Base-by-base conservation (phyloP, 257 asterid genomes). In the Paulownia fortunei region DNA sequence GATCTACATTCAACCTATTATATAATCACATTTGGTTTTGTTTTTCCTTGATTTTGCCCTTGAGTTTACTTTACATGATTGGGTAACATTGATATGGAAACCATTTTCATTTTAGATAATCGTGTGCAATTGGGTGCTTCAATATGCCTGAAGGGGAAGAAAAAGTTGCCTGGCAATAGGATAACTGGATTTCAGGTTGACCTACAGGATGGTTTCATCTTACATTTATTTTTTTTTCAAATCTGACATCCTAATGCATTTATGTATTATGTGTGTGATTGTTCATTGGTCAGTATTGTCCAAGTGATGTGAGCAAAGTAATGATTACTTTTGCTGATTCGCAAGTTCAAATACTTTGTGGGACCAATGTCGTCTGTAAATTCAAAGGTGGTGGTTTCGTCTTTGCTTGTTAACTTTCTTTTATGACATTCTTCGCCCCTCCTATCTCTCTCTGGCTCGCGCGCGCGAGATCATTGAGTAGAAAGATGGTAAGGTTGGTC, bases 271-370 rank as follows among this genome's bases (percentile, higher is more conserved):
- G 37, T 55, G 4, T 61, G 6, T 80, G 13, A 30, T 66, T 16
- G n/a, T n/a, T 79, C 51, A 3, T 68, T 23, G 0, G 75, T 21
- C 91, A 92, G 99, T 94, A 88, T 77, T 94, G 92, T 69, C 98
- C 97, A 6, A 85, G 80, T 16, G 98, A 93, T 61, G 60, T 64
- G n/a, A 91, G 86, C 83, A 94, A 93, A 86, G 87, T 94, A 27
- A 86, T 94, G 97, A 97, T 92, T 62, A 91, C 97, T 59, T 90
- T 89, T 74, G 97, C 97, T 3, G 97, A 92, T 82, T 89, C 98
- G 0, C 92, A 89, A 86, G 90, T 94, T 61, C 90, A 86, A 56
- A 85, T 93, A 62, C 88, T 94, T 32, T 74, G 86, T 30, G 97
- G 97, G 41, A 64, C 93, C 44, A 84, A 84, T 41, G 36, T 94